phyloP scores from a whole-genome alignment of 257 asterid genomes.

The Prunella vulgaris region DNA sequence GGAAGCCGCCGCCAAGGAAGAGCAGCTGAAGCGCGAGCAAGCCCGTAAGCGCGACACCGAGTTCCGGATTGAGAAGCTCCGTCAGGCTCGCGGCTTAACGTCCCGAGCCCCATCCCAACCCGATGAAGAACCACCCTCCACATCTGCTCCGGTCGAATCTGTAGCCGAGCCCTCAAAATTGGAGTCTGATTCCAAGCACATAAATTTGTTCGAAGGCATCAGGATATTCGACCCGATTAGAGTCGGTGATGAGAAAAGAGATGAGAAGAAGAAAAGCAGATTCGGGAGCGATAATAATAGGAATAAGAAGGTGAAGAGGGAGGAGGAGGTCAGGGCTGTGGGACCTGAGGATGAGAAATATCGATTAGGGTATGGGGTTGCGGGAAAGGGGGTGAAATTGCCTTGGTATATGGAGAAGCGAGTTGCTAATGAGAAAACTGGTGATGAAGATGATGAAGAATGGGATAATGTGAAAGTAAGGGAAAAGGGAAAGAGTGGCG shows the following conservation, averaged over 20 bases:
- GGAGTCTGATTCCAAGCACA: slow-evolving; percentile 59
- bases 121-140: slow-evolving; percentile 26
- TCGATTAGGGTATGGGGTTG: slow-evolving; percentile 82
- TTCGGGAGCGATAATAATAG: slow-evolving; percentile 25
- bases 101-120: slow-evolving; percentile 15
- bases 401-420: slow-evolving; percentile 91
- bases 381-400: slow-evolving; percentile 87
- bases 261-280: slow-evolving; percentile 37
- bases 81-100: slow-evolving; percentile 68
- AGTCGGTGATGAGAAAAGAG: slow-evolving; percentile 30
- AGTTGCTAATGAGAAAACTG: slow-evolving; percentile 24
- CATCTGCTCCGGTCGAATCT: slow-evolving; percentile 12
- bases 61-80: slow-evolving; percentile 72
- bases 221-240: slow-evolving; percentile 69
- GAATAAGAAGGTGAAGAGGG: slow-evolving; percentile 63
- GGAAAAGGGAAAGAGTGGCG: slow-evolving; percentile 38
- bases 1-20: slow-evolving; percentile 92
- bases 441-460: slow-evolving; percentile 30
- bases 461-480: slow-evolving; percentile 11
- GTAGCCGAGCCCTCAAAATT: slow-evolving; percentile 20
- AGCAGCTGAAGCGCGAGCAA: slow-evolving; percentile 83
- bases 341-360: slow-evolving; percentile 89
- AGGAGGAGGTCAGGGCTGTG: slow-evolving; percentile 66
- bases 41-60: slow-evolving; percentile 67
- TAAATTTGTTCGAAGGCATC: slow-evolving; percentile 82